phyloP scores from a whole-genome alignment of 495 filamentous ascomycete genomes.

The Xylaria nigripes region DNA sequence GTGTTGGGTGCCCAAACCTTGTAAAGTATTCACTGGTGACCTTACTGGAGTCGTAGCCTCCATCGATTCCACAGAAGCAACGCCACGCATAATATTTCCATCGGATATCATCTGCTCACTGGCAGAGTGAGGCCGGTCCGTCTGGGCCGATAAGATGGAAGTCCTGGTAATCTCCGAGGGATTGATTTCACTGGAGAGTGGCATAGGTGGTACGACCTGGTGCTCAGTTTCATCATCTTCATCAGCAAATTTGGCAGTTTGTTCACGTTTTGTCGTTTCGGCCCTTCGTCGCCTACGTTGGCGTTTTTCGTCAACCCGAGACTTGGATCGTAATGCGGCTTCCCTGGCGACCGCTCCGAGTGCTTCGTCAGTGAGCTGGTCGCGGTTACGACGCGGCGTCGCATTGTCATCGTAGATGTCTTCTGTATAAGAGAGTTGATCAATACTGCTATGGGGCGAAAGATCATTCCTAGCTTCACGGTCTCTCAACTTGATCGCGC shows the following conservation, averaged over 20 bases:
- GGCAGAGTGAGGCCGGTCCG: slow-evolving; percentile 60
- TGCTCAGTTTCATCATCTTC: slow-evolving; percentile 36
- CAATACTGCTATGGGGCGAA: slow-evolving; percentile 37
- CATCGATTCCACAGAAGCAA: slow-evolving; percentile 33
- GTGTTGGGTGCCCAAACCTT: slow-evolving; percentile 39
- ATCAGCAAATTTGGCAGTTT: slow-evolving; percentile 28
- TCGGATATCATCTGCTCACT: slow-evolving; percentile 47
- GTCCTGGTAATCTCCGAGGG: slow-evolving; percentile 80
- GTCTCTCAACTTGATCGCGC: slow-evolving; percentile 33
- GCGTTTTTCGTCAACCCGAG: slow-evolving; percentile 35
- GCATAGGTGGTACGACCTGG: slow-evolving; percentile 59
- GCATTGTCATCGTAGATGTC: slow-evolving; percentile 28
- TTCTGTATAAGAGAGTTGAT: slow-evolving; percentile 32
- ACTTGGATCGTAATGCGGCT: slow-evolving; percentile 30
- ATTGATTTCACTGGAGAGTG: slow-evolving; percentile 72
- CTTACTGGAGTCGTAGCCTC: slow-evolving; percentile 34
- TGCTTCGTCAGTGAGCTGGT: slow-evolving; percentile 32
- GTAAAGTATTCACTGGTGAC: slow-evolving; percentile 33
- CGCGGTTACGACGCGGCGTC: slow-evolving; percentile 33
- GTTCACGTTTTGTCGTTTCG: slow-evolving; percentile 32
- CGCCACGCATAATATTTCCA: slow-evolving; percentile 48
- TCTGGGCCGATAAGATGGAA: slow-evolving; percentile 79
- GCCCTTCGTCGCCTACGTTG: slow-evolving; percentile 36
- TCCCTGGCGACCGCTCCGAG: slow-evolving; percentile 29
- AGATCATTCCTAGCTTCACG: slow-evolving; percentile 53